phyloP scores from a whole-genome alignment of 2,329 filamentous ascomycete species.

The Verticillium nonalfalfae region DNA sequence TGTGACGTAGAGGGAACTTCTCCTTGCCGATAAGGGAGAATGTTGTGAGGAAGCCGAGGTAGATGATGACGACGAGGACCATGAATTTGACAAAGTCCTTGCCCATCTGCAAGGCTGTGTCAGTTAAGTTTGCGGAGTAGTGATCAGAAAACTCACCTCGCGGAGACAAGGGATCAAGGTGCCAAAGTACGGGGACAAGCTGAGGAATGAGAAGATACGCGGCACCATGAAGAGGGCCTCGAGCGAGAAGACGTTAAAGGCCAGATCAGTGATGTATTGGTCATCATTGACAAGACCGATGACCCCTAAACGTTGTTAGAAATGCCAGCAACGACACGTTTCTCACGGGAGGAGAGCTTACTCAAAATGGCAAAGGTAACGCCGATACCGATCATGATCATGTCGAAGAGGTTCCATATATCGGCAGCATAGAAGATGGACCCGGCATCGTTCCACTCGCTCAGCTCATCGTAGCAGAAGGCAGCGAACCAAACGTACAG shows the following conservation, averaged over 20 bases:
- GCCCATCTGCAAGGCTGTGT: conserved; percentile 55
- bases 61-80: conserved; percentile 74
- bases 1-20: conserved; percentile 55
- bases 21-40: conserved; percentile 74
- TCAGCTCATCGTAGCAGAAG: conserved; percentile 82
- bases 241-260: conserved; percentile 84
- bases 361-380: conserved; percentile 64
- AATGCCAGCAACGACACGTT: conserved; percentile 1
- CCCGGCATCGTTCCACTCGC: conserved; percentile 80
- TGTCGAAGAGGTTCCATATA: conserved; percentile 71
- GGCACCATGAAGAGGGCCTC: conserved; percentile 89
- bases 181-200: conserved; percentile 84
- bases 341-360: conserved; percentile 36
- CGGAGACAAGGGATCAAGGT: conserved; percentile 85
- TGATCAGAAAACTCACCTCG: conserved; percentile 31
- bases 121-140: neutral
- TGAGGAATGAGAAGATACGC: conserved; percentile 79
- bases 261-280: conserved; percentile 61
- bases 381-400: conserved; percentile 69
- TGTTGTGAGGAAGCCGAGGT: conserved; percentile 83
- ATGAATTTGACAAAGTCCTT: conserved; percentile 86
- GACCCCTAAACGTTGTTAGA: conserved; percentile 40
- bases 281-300: conserved; percentile 59
- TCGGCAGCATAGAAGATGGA: conserved; percentile 80
- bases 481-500: conserved; percentile 83